These are phyloP conservation scores for Diplodia intermedia DNA, from an alignment of 2,329 filamentous ascomycete genomes.

Conservation along the genomic window DNA sequence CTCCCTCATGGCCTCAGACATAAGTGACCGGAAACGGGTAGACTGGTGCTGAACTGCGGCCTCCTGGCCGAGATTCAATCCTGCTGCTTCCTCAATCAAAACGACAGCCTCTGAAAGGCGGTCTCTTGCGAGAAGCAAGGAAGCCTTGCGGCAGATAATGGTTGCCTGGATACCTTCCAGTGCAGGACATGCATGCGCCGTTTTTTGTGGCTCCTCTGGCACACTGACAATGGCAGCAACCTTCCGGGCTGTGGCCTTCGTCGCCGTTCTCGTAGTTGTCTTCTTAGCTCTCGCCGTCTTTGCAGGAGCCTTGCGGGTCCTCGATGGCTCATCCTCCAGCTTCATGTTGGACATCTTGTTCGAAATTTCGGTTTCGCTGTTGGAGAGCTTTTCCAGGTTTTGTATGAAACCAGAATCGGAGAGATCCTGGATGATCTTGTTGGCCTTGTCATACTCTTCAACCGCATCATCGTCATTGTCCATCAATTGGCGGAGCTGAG, in stretches of 20 bases:
- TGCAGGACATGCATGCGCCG: conserved; percentile 48
- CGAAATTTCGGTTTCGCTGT: conserved; percentile 47
- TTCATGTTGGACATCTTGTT: conserved; percentile 53
- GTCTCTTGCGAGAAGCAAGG: conserved; percentile 47
- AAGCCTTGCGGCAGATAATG: conserved; percentile 60
- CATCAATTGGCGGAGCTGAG: conserved; percentile 56
- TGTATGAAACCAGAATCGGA: conserved; percentile 45
- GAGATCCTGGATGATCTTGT: conserved; percentile 54
- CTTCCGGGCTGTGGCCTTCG: conserved; percentile 18
- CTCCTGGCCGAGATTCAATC: conserved; percentile 46
- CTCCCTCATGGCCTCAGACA: conserved; percentile 72
- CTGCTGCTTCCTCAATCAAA: conserved; percentile 41
- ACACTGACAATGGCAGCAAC: conserved; percentile 34
- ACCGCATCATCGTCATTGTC: conserved; percentile 58
- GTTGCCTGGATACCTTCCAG: conserved; percentile 54
- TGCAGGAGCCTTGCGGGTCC: conserved; percentile 3
- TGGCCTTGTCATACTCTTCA: conserved; percentile 57
- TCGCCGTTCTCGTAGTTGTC: conserved; percentile 34
- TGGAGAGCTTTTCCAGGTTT: conserved; percentile 38
- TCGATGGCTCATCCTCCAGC: conserved; percentile 40
- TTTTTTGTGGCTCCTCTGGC: conserved; percentile 6
- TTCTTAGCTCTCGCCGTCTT: conserved; percentile 30
- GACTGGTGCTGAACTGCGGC: conserved; percentile 60
- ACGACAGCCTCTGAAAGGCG: conserved; percentile 42
- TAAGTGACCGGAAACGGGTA: conserved; percentile 70